Evolutionary conservation across 352 stramenopile species (phyloP).

Genomic region (Aphanomyces astaci): DNA sequence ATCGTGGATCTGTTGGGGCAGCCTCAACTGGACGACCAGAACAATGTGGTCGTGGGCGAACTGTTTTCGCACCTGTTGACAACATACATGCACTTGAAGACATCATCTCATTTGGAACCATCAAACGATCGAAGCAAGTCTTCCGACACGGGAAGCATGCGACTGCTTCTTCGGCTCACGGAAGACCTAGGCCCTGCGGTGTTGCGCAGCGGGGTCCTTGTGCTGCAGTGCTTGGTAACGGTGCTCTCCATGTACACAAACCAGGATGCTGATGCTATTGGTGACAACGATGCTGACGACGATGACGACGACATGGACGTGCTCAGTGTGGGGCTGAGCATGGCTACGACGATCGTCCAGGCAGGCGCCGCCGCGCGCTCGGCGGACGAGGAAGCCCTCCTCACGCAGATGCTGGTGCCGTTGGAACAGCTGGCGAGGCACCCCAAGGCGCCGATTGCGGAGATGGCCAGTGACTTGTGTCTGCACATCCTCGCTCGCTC

Average conservation of each 20-base stretch:
- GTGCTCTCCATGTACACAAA: slow-evolving; percentile 54
- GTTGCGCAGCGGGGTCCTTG: slow-evolving; percentile 49
- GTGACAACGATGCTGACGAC: slow-evolving; percentile 7
- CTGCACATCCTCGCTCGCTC: slow-evolving; percentile 55
- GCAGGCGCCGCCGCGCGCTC: slow-evolving; percentile 42
- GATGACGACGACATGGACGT: slow-evolving; percentile 58
- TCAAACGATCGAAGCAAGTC: background rate
- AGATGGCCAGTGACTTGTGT: slow-evolving; percentile 56
- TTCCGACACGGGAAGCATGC: slow-evolving; percentile 24
- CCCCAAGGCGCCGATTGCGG: slow-evolving; percentile 49
- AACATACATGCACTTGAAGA: slow-evolving; percentile 66
- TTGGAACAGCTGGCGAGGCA: slow-evolving; percentile 51
- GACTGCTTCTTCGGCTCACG: slow-evolving; percentile 59
- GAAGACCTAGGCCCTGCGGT: slow-evolving; percentile 64
- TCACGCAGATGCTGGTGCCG: slow-evolving; percentile 53
- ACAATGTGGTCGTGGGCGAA: slow-evolving; percentile 49
- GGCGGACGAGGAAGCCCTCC: slow-evolving; percentile 44
- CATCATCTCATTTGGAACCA: slow-evolving; percentile 3
- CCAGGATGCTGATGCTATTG: too few relatives aligned
- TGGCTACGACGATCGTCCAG: slow-evolving; percentile 75
- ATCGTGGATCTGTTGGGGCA: slow-evolving; percentile 47
- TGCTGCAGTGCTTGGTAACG: slow-evolving; percentile 63
- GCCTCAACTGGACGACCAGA: slow-evolving; percentile 60
- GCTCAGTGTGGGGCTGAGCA: slow-evolving; percentile 63
- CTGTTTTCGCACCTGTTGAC: slow-evolving; percentile 69